A percentile compares a stretch with the other conserved stretches of the same genome.
These are phyloP conservation scores for Rutstroemia sydowiana DNA, from an alignment of 2,329 filamentous ascomycete species.

Conservation along the genomic window DNA sequence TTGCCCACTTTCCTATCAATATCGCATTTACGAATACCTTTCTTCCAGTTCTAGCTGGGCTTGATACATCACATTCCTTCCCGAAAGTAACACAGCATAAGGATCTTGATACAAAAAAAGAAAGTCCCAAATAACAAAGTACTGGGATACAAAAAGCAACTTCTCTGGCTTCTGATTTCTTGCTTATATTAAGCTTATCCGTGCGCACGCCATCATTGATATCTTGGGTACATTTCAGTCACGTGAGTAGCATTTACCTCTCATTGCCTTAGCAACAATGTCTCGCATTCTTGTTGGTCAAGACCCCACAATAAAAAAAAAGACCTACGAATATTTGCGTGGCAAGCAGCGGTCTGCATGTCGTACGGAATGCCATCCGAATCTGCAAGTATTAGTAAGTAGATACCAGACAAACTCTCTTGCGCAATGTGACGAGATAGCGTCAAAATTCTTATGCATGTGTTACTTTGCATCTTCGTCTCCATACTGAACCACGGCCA, in stretches of 20 bases:
- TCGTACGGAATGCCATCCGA: constrained; percentile 7
- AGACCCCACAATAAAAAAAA: neutral
- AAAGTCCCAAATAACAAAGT: neutral
- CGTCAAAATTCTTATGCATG: constrained; percentile 7
- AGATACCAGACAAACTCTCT: constrained; percentile 4
- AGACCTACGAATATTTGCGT: constrained; percentile 3
- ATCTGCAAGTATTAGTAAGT: constrained; percentile 8
- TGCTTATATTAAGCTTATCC: constrained; percentile 12
- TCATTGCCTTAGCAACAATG: constrained; percentile 8
- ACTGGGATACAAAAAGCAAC: neutral
- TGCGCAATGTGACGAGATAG: constrained; percentile 11
- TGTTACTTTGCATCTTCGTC: constrained; percentile 4
- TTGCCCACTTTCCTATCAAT: neutral
- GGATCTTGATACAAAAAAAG: constrained; percentile 1
- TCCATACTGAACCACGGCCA: constrained; percentile 4
- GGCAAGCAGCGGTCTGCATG: constrained; percentile 11
- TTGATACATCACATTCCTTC: neutral
- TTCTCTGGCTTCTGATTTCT: neutral
- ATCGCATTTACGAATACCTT: neutral
- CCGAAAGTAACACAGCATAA: constrained; percentile 11
- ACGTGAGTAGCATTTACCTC: neutral
- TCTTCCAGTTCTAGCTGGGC: neutral
- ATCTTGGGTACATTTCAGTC: neutral
- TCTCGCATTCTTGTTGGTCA: neutral
- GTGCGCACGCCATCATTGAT: neutral